Conservation (phyloP, 129 eudicot species). For the Pulicaria dysenterica region DNA sequence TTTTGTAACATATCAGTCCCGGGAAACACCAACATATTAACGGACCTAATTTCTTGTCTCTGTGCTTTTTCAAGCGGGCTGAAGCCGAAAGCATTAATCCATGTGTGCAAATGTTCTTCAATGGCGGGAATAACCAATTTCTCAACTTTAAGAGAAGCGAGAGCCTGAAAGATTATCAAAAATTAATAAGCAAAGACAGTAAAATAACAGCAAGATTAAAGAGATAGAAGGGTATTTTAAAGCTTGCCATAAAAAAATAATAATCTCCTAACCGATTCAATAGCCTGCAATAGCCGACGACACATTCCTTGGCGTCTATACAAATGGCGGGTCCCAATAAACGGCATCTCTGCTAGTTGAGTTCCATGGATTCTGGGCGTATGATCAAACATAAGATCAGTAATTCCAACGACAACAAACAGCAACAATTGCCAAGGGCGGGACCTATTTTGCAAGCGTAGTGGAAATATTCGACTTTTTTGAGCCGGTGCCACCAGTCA, state of each 20-base stretch:
- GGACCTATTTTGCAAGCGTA: too few species aligned
- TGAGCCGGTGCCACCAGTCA: too few species aligned
- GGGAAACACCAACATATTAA: constrained; percentile 88
- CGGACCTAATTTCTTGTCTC: constrained; percentile 61
- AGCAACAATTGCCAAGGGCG: background rate
- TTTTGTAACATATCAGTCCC: constrained; percentile 90
- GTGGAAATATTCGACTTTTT: too few species aligned
- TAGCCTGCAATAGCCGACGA: constrained; percentile 72
- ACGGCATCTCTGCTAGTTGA: constrained; percentile 96
- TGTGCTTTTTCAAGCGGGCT: constrained; percentile 46
- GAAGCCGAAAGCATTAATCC: constrained; percentile 74
- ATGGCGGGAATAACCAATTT: constrained; percentile 84
- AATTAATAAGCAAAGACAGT: constrained; percentile 4
- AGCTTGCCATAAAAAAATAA: background rate
- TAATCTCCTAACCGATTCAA: constrained; percentile 67
- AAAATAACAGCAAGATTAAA: background rate
- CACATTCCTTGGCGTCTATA: constrained; percentile 99
- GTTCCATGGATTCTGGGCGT: constrained; percentile 71
- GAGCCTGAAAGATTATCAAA: constrained; percentile 52
- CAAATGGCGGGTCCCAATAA: constrained; percentile 85
- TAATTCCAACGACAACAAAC: constrained; percentile 18
- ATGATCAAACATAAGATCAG: constrained; percentile 27
- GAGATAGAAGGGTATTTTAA: background rate
- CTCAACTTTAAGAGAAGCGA: constrained; percentile 66
- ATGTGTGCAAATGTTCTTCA: constrained; percentile 80